phyloP scores from a whole-genome alignment of 2,329 filamentous ascomycete genomes.

The Xylariaceae sp. region DNA sequence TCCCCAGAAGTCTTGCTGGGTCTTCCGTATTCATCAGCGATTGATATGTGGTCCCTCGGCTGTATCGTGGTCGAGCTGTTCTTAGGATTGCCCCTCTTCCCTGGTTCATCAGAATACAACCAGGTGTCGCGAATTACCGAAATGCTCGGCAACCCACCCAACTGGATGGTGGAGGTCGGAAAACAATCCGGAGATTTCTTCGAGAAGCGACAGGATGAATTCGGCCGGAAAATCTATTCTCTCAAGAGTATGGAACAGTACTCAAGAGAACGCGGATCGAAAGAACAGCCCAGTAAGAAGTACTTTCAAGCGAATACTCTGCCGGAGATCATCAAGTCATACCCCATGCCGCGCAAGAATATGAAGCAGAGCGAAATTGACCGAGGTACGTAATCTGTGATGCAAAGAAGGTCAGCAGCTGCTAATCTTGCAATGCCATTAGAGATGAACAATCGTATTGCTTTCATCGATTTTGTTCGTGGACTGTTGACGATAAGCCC shows the following conservation, averaged over 20 bases:
- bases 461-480: slow-evolving; percentile 97
- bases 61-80: slow-evolving; percentile 99
- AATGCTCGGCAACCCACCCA: slow-evolving; percentile 94
- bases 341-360: slow-evolving; percentile 97
- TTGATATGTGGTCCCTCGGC: slow-evolving; percentile 99
- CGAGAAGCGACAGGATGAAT: slow-evolving; percentile 89
- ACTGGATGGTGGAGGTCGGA: slow-evolving; percentile 99
- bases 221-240: slow-evolving; percentile 83
- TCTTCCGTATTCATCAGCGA: slow-evolving; percentile 93
- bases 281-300: slow-evolving; percentile 99
- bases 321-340: slow-evolving; percentile 95
- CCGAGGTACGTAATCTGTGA: slow-evolving; percentile 63
- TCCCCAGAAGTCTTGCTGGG: slow-evolving; percentile 96
- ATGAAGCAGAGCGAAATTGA: slow-evolving; percentile 98
- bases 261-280: slow-evolving; percentile 89
- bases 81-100: slow-evolving; percentile 89
- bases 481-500: slow-evolving; percentile 93
- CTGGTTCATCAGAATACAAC: slow-evolving; percentile 97
- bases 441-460: slow-evolving; percentile 98
- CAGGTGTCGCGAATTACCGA: slow-evolving; percentile 96
- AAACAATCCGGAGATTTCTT: slow-evolving; percentile 98
- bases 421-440: slow-evolving; percentile 11
- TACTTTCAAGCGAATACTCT: slow-evolving; percentile 95
- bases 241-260: slow-evolving; percentile 98
- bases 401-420: slow-evolving; percentile 2